These are phyloP conservation scores for Dothideomycetidae sp. DNA, from an alignment of 2,329 filamentous ascomycete species.

Conservation along the genomic window DNA sequence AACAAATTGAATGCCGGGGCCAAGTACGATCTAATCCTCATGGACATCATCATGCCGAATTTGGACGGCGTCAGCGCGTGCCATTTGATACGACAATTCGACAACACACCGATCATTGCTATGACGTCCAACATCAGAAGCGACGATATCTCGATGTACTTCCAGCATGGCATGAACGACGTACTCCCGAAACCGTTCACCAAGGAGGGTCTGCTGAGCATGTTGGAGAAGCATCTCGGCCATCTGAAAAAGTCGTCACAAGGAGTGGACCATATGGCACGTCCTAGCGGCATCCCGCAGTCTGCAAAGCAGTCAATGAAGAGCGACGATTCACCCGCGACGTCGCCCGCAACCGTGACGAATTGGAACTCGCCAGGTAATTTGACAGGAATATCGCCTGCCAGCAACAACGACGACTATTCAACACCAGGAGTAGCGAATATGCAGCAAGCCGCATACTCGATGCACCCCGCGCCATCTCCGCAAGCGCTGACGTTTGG, in stretches of 20 bases:
- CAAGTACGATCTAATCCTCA: conserved; percentile 47
- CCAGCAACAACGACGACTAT: conserved; percentile 34
- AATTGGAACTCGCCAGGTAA: conserved; percentile 52
- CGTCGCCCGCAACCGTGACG: conserved; percentile 44
- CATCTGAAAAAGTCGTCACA: conserved; percentile 52
- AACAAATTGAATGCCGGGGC: conserved; percentile 59
- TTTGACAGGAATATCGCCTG: conserved; percentile 43
- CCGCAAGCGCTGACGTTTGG: conserved; percentile 25
- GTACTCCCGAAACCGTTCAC: conserved; percentile 96
- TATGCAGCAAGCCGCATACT: conserved; percentile 21
- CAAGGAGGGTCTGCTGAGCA: conserved; percentile 59
- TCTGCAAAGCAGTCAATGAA: conserved; percentile 44
- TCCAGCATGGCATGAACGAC: conserved; percentile 95
- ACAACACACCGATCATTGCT: conserved; percentile 77
- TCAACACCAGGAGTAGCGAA: conserved; percentile 28
- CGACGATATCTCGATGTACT: conserved; percentile 94
- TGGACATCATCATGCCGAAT: conserved; percentile 81
- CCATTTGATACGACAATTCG: conserved; percentile 79
- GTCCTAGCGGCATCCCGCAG: conserved; percentile 36
- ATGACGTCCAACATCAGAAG: conserved; percentile 98
- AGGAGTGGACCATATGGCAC: conserved; percentile 22
- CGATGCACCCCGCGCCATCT: conserved; percentile 12
- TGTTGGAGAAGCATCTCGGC: conserved; percentile 79
- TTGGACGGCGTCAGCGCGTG: conserved; percentile 91
- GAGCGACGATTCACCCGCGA: conserved; percentile 48